A percentile compares a stretch with the other conserved stretches of the same genome.
Evolutionary conservation across 2,329 filamentous ascomycete species (phyloP).

Genomic region (Aspergillus fructus): DNA sequence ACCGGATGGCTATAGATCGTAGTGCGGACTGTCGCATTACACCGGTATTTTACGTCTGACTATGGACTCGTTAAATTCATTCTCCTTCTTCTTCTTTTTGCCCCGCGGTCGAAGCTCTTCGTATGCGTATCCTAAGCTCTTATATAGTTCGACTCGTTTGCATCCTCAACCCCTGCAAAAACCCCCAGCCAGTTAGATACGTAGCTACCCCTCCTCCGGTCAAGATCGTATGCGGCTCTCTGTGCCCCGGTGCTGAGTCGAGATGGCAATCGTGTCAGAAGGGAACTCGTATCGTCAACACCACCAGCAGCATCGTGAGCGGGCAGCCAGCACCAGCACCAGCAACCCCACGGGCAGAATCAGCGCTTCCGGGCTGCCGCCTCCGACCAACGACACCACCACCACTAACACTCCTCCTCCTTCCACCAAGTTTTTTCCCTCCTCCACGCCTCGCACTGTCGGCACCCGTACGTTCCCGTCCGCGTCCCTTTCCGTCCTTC

Average conservation of each 20-base stretch:
- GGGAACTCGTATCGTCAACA: neutral
- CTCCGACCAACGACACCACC: conserved; percentile 14
- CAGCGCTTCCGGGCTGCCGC: conserved; percentile 20
- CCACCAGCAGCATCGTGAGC: conserved; percentile 14
- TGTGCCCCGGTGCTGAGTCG: neutral
- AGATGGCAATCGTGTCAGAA: neutral
- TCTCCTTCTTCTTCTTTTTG: neutral
- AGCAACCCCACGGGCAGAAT: conserved; percentile 26
- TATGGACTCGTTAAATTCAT: too few species aligned
- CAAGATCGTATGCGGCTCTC: conserved; percentile 10
- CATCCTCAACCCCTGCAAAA: neutral
- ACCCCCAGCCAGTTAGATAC: neutral
- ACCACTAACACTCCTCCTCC: conserved; percentile 2
- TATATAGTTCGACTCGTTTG: neutral
- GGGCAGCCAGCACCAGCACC: conserved; percentile 7
- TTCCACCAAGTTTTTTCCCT: conserved; percentile 1
- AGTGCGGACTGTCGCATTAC: neutral
- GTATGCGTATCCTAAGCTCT: neutral
- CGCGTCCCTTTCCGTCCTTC: conserved; percentile 6
- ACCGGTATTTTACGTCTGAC: neutral
- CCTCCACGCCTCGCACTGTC: conserved; percentile 9
- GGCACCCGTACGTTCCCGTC: neutral
- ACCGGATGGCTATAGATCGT: neutral
- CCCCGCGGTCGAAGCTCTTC: neutral
- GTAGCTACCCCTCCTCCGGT: neutral